Conservation (phyloP, 2,329 filamentous ascomycete species). For the Alternaria postmessia region DNA sequence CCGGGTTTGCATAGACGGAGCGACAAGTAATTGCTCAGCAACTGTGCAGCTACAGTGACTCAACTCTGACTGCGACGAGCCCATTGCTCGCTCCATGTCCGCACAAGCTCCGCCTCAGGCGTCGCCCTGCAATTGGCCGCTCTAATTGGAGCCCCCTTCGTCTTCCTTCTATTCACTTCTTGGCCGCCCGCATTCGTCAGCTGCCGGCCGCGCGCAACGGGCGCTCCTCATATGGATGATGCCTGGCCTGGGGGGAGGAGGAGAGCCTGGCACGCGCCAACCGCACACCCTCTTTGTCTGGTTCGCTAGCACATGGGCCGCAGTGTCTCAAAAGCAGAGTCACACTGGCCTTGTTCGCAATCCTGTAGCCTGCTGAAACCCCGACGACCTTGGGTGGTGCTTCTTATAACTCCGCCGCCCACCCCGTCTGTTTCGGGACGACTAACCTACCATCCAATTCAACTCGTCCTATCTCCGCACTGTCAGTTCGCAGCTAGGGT, state of each 20-base stretch:
- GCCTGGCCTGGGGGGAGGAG: conserved; percentile 24
- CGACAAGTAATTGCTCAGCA: conserved; percentile 22
- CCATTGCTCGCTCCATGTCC: conserved; percentile 17
- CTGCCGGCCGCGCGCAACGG: conserved; percentile 37
- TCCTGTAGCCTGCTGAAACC: conserved; percentile 39
- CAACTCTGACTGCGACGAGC: conserved; percentile 34
- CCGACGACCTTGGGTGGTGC: conserved; percentile 13
- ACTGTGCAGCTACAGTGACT: conserved; percentile 28
- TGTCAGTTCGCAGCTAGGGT: conserved; percentile 14
- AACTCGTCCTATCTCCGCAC: conserved; percentile 39
- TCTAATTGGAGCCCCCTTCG: conserved; percentile 30
- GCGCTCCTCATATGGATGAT: conserved; percentile 31
- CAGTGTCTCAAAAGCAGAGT: conserved; percentile 32
- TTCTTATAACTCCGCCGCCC: conserved; percentile 34
- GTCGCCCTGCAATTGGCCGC: conserved; percentile 37
- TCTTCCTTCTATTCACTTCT: conserved; percentile 43
- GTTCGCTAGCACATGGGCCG: conserved; percentile 29
- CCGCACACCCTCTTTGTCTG: conserved; percentile 42
- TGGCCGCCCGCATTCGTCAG: conserved; percentile 44
- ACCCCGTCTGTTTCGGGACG: conserved; percentile 35
- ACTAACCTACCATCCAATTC: conserved; percentile 29
- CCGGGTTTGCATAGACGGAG: conserved; percentile 22
- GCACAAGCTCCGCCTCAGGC: conserved; percentile 27
- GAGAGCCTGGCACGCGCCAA: conserved; percentile 29
- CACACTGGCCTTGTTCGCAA: conserved; percentile 33